Evolutionary conservation across 805 yeast species (phyloP), one percentile per base, ranked within the genome.

Genomic region (Candida nanaspora): DNA sequence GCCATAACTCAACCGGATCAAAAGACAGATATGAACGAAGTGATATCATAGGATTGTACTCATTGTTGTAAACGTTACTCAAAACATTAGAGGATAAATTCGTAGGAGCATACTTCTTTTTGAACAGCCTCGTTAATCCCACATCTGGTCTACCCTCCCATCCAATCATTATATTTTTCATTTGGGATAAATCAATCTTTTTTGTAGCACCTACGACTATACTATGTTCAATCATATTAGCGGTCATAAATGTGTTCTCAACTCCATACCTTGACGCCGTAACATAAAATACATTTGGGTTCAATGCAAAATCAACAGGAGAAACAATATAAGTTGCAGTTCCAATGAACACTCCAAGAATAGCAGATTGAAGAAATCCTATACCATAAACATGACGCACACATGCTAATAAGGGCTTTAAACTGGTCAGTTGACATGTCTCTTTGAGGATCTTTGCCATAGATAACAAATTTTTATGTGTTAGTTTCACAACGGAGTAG

Each of bases 361-460:
- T 61, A 41, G 80, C 79, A n/a, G 95, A 74, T 57, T 87, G 91
- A 22, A 93, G 63, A 56, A 93, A 89, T 0, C 99, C 99, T 22
- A 91, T 60, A 0, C 97, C 97, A 2, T 74, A 63, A 2, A 86
- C 76, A 49, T 89, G 91, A 34, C 94, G 76, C 8, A 86, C 94
- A 59, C 96, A 80, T 0, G 96, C 95, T 33, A 91, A 69, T 6
- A 93, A 68, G 0, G 96, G 82, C 32, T 78, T 75, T 27, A 74
- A 71, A 31, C 84, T 74, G 13, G 81, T 72, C 62, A 93, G 69
- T 45, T 86, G 91, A 53, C 96, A 86, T 0, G 98, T 91, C 56
- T 91, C 97, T 51, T 93, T 91, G 54, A 87, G 73, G 18, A 86
- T 84, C 52, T 89, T 87, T 61, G 97, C 88, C 59, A 86, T 74